A percentile compares a stretch with the other conserved stretches of the same genome.
Evolutionary conservation across 768 basidiomycete species (phyloP).

Genomic region (Collybia sp.): DNA sequence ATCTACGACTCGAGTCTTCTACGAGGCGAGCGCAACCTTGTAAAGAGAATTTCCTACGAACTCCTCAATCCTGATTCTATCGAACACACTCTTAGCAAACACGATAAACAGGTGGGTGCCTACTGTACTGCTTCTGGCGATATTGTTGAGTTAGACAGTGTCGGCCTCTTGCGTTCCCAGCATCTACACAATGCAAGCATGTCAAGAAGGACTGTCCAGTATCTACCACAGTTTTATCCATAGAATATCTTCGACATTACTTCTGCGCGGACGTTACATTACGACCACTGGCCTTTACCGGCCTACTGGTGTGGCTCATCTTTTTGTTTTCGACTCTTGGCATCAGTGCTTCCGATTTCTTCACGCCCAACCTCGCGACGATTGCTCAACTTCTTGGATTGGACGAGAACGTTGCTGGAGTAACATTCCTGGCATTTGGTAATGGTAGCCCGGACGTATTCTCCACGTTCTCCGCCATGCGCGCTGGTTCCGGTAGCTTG

Average conservation of each 20-base stretch:
- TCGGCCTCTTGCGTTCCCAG: constrained; percentile 51
- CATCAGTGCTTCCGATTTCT: constrained; percentile 94
- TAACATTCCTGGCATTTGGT: constrained; percentile 95
- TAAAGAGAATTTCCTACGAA: constrained; percentile 38
- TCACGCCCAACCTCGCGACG: constrained; percentile 93
- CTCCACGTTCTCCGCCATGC: constrained; percentile 93
- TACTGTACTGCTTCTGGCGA: background rate
- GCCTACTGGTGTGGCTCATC: constrained; percentile 70
- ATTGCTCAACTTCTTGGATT: constrained; percentile 82
- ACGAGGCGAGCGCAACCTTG: constrained; percentile 27
- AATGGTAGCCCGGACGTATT: constrained; percentile 98
- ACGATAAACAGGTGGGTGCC: constrained; percentile 23
- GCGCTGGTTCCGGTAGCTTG: constrained; percentile 75
- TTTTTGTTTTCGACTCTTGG: constrained; percentile 97
- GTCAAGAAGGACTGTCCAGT: constrained; percentile 52
- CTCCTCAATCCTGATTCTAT: constrained; percentile 21
- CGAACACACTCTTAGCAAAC: constrained; percentile 4
- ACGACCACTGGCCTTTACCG: constrained; percentile 58
- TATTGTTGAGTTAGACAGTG: constrained; percentile 40
- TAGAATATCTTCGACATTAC: constrained; percentile 66
- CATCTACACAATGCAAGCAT: constrained; percentile 58
- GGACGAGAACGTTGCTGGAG: constrained; percentile 92
- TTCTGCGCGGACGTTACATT: constrained; percentile 57
- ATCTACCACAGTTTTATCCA: constrained; percentile 60
- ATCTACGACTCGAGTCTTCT: constrained; percentile 17